Conservation (phyloP, 306 rosid genomes). For the Medicago ruthenica region DNA sequence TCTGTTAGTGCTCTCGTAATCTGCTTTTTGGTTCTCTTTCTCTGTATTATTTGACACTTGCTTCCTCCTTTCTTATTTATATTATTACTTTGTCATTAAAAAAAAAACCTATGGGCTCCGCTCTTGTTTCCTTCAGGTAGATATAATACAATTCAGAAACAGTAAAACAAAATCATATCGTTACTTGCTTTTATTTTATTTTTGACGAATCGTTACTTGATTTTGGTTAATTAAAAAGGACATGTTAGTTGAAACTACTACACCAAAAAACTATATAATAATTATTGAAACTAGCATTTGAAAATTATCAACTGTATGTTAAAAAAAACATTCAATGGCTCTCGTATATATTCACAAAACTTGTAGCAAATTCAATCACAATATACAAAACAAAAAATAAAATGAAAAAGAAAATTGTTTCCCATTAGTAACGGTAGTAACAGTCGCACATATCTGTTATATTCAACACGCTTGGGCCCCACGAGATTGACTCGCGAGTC, state of each 20-base stretch:
- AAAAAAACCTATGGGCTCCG: no score
- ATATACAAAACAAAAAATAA: not conserved
- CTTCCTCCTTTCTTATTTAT: no score
- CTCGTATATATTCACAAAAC: slow-evolving; percentile 36
- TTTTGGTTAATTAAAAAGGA: slow-evolving; percentile 9
- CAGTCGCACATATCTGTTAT: slow-evolving; percentile 43
- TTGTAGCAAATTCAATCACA: slow-evolving; percentile 16
- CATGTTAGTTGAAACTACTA: not conserved
- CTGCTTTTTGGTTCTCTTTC: no score
- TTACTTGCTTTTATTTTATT: not conserved
- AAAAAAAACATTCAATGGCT: slow-evolving; percentile 30
- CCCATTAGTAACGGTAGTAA: not conserved
- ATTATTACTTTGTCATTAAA: no score
- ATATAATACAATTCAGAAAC: no score
- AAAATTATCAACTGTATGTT: not conserved
- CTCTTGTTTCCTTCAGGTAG: no score
- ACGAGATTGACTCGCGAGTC: slow-evolving; percentile 42
- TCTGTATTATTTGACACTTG: no score
- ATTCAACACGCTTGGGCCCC: slow-evolving; percentile 48
- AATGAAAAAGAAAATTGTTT: not conserved
- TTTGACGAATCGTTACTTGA: not conserved
- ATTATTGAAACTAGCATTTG: not conserved
- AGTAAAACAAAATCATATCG: not conserved
- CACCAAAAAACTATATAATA: not conserved
- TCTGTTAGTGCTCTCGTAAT: no score